phyloP scores from a whole-genome alignment of 2,329 filamentous ascomycete species.

The Arthrobotrys sphaeroides region DNA sequence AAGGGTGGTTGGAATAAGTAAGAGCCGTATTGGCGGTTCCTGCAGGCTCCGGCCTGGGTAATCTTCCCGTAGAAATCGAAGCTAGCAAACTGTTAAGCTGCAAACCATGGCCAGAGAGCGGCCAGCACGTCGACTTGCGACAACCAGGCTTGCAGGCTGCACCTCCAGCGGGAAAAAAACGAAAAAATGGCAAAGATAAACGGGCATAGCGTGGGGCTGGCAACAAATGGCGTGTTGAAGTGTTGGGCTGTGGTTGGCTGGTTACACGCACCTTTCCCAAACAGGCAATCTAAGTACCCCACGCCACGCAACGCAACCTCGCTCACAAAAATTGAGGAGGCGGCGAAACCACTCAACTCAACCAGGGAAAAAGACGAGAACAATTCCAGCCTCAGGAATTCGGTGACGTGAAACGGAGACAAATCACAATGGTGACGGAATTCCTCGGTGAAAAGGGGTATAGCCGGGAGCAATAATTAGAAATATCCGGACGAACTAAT shows the following conservation, averaged over 20 bases:
- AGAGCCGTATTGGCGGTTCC: constrained; percentile 38
- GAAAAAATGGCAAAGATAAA: neutral
- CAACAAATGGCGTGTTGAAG: constrained; percentile 31
- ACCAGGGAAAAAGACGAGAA: neutral
- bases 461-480: constrained; percentile 7
- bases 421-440: constrained; percentile 25
- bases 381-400: constrained; percentile 23
- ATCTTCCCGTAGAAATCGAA: constrained; percentile 38
- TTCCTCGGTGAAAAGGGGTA: constrained; percentile 10
- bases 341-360: constrained; percentile 22
- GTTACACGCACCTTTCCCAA: constrained; percentile 24
- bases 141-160: constrained; percentile 8
- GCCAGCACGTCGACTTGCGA: constrained; percentile 27
- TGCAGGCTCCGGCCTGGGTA: constrained; percentile 39
- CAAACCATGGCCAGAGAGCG: constrained; percentile 24
- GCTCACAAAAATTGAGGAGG: constrained; percentile 22
- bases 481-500: constrained; percentile 13
- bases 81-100: constrained; percentile 22
- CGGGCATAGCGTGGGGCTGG: constrained; percentile 24
- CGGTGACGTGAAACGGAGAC: constrained; percentile 25
- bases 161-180: too few relatives aligned
- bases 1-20: constrained; percentile 35
- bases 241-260: constrained; percentile 36
- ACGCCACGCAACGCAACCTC: constrained; percentile 26
- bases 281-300: constrained; percentile 18